phyloP scores from a whole-genome alignment of 2,329 filamentous ascomycete species.

The Penicillium brevicompactum region DNA sequence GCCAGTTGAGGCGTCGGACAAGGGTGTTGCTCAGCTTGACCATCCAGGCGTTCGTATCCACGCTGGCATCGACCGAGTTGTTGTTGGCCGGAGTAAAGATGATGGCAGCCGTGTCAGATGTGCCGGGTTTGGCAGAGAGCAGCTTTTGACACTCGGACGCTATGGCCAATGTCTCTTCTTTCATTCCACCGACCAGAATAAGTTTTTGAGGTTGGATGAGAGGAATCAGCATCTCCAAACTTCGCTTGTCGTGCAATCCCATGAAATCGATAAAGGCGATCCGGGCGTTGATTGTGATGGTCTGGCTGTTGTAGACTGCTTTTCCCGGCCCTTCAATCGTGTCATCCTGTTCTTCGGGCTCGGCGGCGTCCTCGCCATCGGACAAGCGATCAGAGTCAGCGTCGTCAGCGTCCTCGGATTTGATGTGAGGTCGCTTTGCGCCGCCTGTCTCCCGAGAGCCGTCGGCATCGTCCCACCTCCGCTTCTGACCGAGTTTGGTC shows the following conservation, averaged over 20 bases:
- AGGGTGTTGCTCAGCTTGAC: conserved; percentile 85
- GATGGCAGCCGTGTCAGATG: conserved; percentile 54
- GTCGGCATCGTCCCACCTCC: conserved; percentile 80
- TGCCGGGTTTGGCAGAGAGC: conserved; percentile 48
- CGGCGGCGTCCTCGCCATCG: conserved; percentile 60
- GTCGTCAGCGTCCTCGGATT: conserved; percentile 16
- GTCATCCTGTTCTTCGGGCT: conserved; percentile 58
- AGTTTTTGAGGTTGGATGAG: conserved; percentile 92
- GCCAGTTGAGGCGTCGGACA: conserved; percentile 88
- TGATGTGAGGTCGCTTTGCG: conserved; percentile 61
- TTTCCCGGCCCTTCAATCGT: conserved; percentile 71
- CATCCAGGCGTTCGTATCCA: conserved; percentile 96
- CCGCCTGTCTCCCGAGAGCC: conserved; percentile 48
- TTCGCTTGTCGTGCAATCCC: conserved; percentile 89
- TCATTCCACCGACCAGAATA: conserved; percentile 82
- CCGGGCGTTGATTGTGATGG: conserved; percentile 69
- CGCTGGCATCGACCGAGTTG: conserved; percentile 78
- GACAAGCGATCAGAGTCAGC: conserved; percentile 48
- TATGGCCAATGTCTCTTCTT: conserved; percentile 75
- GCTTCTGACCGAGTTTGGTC: conserved; percentile 80
- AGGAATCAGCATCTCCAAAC: conserved; percentile 90
- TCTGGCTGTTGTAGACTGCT: conserved; percentile 65
- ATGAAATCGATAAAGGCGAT: conserved; percentile 90
- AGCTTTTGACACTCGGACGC: conserved; percentile 78
- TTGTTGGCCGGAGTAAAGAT: conserved; percentile 84